These are phyloP conservation scores for Blastocystis hominis DNA, from an alignment of 352 stramenopile species.

Conservation along the genomic window DNA sequence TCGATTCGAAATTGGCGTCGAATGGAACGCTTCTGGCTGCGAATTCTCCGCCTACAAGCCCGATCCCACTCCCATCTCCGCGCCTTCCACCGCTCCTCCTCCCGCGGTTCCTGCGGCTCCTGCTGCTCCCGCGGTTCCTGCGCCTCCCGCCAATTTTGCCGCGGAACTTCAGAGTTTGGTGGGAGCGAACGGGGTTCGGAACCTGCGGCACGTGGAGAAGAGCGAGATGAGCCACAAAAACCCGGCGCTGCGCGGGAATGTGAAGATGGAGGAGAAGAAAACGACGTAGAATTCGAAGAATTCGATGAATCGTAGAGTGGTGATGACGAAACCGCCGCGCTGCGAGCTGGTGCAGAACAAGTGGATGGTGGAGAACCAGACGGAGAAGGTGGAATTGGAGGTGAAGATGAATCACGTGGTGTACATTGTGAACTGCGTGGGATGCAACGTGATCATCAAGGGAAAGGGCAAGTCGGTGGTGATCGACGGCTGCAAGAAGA, in stretches of 20 bases:
- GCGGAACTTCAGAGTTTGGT: not conserved
- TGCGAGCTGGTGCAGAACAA: constrained; percentile 82
- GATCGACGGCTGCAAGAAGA: constrained; percentile 86
- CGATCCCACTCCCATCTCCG: not conserved
- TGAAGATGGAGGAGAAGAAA: constrained; percentile 55
- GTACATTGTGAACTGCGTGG: constrained; percentile 86
- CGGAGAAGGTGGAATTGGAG: constrained; percentile 63
- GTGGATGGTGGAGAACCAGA: constrained; percentile 91
- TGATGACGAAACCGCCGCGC: not conserved
- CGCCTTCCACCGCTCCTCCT: not conserved
- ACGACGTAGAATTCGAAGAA: not conserved
- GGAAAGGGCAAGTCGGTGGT: constrained; percentile 93
- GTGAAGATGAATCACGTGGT: constrained; percentile 64
- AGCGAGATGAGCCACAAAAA: constrained; percentile 46
- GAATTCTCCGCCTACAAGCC: not conserved
- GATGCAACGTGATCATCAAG: constrained; percentile 82
- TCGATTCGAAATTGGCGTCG: not conserved
- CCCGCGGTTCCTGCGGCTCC: not conserved
- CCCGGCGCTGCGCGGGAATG: constrained; percentile 15
- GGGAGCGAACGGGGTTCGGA: not conserved
- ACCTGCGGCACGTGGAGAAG: constrained; percentile 39
- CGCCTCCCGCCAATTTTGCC: not conserved
- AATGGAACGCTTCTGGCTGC: not conserved
- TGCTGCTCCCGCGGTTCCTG: not conserved
- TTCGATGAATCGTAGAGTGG: not conserved